Evolutionary conservation across 1,284 basidiomycete species (phyloP).

Genomic region (Anthracocystis setariae): DNA sequence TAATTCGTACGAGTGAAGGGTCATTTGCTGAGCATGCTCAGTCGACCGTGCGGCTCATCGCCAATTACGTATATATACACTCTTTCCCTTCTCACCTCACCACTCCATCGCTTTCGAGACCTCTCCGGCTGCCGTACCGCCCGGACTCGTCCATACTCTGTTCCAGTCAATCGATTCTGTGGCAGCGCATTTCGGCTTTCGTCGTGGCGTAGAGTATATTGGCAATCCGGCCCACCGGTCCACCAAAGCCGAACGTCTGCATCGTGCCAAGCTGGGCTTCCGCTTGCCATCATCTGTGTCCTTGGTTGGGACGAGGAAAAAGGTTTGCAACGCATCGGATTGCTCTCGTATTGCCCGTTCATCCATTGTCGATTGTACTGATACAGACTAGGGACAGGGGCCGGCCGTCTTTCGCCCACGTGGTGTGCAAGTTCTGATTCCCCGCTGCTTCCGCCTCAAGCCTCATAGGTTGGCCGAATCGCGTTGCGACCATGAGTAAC

Average conservation of each 20-base stretch:
- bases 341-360: too few relatives aligned
- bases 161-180: slow-evolving; percentile 5
- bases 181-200: slow-evolving; percentile 1
- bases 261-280: neutral
- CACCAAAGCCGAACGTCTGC: neutral
- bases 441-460: neutral
- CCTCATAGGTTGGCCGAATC: slow-evolving; percentile 1
- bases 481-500: slow-evolving; percentile 49
- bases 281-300: too few relatives aligned
- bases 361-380: too few relatives aligned
- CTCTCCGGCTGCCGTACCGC: slow-evolving; percentile 8
- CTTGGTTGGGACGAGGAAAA: too few relatives aligned
- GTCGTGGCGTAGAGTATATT: neutral
- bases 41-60: slow-evolving; percentile 35
- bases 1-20: slow-evolving; percentile 16
- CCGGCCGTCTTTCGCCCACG: neutral
- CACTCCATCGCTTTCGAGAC: slow-evolving; percentile 7
- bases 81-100: slow-evolving; percentile 12
- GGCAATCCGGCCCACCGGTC: neutral
- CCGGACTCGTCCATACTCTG: slow-evolving; percentile 24
- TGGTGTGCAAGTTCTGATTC: slow-evolving; percentile 1
- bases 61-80: slow-evolving; percentile 34
- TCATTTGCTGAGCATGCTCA: slow-evolving; percentile 6
- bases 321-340: too few relatives aligned
- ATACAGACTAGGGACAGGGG: too few relatives aligned